phyloP scores from a whole-genome alignment of 352 stramenopile species.

The Thraustochytrium aureum region DNA sequence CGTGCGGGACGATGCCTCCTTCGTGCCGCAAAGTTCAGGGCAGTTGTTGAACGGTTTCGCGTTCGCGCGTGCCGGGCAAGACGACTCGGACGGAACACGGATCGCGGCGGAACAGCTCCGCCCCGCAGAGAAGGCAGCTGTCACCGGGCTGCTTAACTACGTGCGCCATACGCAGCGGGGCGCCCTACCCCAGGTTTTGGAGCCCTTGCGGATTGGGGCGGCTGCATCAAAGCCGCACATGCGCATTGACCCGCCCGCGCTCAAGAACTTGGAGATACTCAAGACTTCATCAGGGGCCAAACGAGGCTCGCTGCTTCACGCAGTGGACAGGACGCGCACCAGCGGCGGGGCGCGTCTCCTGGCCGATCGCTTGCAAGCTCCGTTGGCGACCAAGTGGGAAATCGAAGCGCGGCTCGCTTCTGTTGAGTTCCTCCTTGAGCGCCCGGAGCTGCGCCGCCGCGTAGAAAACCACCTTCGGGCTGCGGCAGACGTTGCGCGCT shows the following conservation, averaged over 20 bases:
- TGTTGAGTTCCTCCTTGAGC: slow-evolving; percentile 13
- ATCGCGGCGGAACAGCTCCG: no score
- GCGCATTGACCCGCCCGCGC: slow-evolving; percentile 24
- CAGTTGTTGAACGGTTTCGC: no score
- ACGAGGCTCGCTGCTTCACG: slow-evolving; percentile 41
- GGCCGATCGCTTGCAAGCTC: neutral
- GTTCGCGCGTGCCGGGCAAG: no score
- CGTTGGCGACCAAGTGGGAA: neutral
- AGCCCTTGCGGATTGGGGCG: no score
- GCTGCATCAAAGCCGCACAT: no score
- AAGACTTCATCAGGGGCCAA: slow-evolving; percentile 28
- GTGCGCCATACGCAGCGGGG: slow-evolving; percentile 14
- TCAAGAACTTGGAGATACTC: slow-evolving; percentile 23
- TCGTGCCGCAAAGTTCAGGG: no score
- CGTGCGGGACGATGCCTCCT: slow-evolving; percentile 3
- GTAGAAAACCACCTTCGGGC: neutral
- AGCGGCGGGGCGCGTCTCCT: slow-evolving; percentile 29
- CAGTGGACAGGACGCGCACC: slow-evolving; percentile 13
- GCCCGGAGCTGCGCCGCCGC: neutral
- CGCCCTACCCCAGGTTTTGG: neutral
- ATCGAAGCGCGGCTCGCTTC: slow-evolving; percentile 44
- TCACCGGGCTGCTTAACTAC: slow-evolving; percentile 21
- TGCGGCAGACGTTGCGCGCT: slow-evolving; percentile 13
- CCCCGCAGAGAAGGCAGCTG: neutral
- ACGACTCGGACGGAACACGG: no score